Base-by-base conservation (phyloP, 2,329 filamentous ascomycete species). In the Teratosphaeria gauchensis region DNA sequence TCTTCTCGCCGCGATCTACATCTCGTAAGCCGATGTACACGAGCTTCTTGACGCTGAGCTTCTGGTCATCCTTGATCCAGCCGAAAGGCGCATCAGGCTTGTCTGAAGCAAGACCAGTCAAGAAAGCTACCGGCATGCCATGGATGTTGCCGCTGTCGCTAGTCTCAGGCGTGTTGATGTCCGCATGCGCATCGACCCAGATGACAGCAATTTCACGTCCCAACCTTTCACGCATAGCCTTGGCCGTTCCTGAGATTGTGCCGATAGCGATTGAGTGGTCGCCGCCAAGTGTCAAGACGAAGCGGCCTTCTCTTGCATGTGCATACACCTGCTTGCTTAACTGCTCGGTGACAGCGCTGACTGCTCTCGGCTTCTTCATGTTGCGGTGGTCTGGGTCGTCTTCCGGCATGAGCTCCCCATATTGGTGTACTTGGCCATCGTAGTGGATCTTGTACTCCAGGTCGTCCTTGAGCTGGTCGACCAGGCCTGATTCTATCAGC, bases 201-300 rank as follows among this genome's bases (percentile, higher is more conserved):
- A 99, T 95, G 59, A 99, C 90, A 12, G 91, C 94, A 63, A 96
- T 86, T 68, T 97, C 92, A 58, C 87, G 82, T 52, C 80, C 84
- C 60, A 95, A 78, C 19, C 92, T 80, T 80, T 99, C 92, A 59
- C 89, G 84, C 48, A 90, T 86, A 0, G 92, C 94, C 77, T 87
- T 89, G 38, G 92, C 89, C 1, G 88, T 90, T 48, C 94, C 94
- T 31, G 88, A 87, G 66, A 99, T 85, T 54, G 90, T 95, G 63
- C 94, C 94, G 67, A 99, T 95, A 63, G 94, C 94, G 71, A 99
- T 95, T 64, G 87, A 91, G 80, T 99, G 94, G 77, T 99, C 94
- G 57, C 94, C 94, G 58, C 94, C 94, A 9, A 99, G 84, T 0
- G 94, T 99, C 58, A 99, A 82, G 1, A 95, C 91, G 73, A 96